These are phyloP conservation scores for Akebia trifoliata DNA, from an alignment of 164 flowering plant species.

Conservation along the genomic window DNA sequence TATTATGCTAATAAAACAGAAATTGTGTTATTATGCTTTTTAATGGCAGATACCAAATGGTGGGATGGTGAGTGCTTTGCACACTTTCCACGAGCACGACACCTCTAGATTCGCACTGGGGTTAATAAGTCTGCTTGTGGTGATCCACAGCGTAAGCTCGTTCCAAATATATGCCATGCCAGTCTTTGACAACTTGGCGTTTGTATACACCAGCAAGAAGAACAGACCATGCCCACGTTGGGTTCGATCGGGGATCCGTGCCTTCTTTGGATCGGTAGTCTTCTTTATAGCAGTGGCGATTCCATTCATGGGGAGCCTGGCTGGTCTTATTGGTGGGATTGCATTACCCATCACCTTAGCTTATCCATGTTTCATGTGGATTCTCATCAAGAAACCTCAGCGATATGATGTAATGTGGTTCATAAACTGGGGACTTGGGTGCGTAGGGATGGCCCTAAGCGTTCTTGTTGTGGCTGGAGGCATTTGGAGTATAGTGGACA, in stretches of 20 bases:
- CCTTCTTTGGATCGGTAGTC: conserved; percentile 40
- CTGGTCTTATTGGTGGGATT: conserved; percentile 56
- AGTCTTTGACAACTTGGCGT: conserved; percentile 59
- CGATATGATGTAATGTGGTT: conserved; percentile 39
- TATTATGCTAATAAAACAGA: too few species aligned
- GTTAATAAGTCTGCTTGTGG: conserved; percentile 33
- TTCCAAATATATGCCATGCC: conserved; percentile 78
- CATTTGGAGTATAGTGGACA: conserved; percentile 38
- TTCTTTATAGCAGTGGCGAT: conserved; percentile 59
- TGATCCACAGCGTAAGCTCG: conserved; percentile 41
- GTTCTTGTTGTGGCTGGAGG: conserved; percentile 41
- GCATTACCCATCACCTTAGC: conserved; percentile 67
- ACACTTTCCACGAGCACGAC: conserved; percentile 41
- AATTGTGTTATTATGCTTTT: too few species aligned
- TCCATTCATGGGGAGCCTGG: conserved; percentile 54
- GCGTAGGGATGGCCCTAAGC: conserved; percentile 49
- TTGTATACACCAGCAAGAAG: conserved; percentile 32
- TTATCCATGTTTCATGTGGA: conserved; percentile 88
- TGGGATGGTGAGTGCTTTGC: conserved; percentile 52
- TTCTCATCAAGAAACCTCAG: conserved; percentile 56
- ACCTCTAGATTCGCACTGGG: conserved; percentile 41
- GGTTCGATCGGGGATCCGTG: conserved; percentile 36
- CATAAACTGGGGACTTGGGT: conserved; percentile 52
- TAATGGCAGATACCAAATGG: conserved; percentile 54
- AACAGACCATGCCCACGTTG: conserved; percentile 46